phyloP scores from a whole-genome alignment of 2,329 filamentous ascomycete species.

The Hymenoscyphus infarciens region DNA sequence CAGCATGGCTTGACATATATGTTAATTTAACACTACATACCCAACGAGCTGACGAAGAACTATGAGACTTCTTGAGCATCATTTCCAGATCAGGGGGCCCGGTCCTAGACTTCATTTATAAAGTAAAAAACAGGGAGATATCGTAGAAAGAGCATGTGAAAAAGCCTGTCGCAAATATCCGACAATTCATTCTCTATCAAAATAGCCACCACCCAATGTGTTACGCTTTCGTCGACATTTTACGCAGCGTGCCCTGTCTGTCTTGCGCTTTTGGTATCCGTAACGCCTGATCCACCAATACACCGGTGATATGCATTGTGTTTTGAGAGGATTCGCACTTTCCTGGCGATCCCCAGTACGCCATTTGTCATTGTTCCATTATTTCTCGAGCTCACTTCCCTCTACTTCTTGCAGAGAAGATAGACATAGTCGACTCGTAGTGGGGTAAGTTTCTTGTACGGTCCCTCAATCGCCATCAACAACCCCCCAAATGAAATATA shows the following conservation, averaged over 20 bases:
- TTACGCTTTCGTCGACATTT: not conserved
- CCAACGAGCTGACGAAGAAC: no score
- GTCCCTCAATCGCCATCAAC: constrained; percentile 85
- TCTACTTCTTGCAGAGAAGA: constrained; percentile 84
- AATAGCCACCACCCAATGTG: not conserved
- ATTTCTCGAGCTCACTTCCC: not conserved
- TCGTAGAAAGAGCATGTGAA: no score
- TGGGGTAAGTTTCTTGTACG: constrained; percentile 91
- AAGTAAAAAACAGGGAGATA: no score
- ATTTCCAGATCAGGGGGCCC: no score
- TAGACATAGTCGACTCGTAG: constrained; percentile 93
- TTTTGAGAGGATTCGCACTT: not conserved
- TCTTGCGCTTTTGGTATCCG: constrained; percentile 23
- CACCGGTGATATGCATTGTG: constrained; percentile 22
- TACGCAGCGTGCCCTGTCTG: constrained; percentile 3
- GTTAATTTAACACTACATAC: no score
- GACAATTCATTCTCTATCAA: not conserved
- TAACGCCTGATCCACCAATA: constrained; percentile 24
- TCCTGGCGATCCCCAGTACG: not conserved
- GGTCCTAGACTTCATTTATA: no score
- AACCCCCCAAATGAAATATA: constrained; percentile 93
- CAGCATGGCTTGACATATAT: no score
- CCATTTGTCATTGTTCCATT: not conserved
- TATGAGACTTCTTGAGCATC: no score
- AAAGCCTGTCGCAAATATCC: not conserved